phyloP scores from a whole-genome alignment of 2,329 filamentous ascomycete genomes.

The Hypoxylon sp. region DNA sequence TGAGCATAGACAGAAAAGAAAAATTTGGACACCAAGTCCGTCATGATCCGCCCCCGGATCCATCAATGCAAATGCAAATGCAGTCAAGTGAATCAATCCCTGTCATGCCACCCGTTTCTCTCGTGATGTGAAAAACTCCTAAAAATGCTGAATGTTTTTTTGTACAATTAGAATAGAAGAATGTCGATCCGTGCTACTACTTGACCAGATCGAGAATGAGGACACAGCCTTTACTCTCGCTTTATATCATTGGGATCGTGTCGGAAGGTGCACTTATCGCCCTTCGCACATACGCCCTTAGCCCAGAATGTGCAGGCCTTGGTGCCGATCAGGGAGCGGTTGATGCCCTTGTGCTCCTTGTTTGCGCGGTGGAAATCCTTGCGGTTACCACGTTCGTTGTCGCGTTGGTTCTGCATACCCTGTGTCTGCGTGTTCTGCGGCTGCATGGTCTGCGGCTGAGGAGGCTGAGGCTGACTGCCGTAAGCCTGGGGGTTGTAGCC shows the following conservation, averaged over 20 bases:
- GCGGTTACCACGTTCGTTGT: conserved; percentile 53
- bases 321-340: conserved; percentile 74
- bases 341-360: conserved; percentile 61
- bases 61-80: conserved; percentile 16
- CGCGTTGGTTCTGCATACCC: conserved; percentile 43
- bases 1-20: background rate
- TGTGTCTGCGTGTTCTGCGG: conserved; percentile 33
- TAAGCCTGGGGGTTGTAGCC: conserved; percentile 35
- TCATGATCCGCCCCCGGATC: conserved; percentile 25
- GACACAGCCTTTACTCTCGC: conserved; percentile 17
- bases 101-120: conserved; percentile 18
- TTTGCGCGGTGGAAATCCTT: conserved; percentile 61
- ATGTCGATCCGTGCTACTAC: background rate
- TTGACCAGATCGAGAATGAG: background rate
- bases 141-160: conserved; percentile 14
- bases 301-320: conserved; percentile 79
- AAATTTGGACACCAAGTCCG: conserved; percentile 3
- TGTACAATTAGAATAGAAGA: conserved; percentile 25
- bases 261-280: conserved; percentile 80
- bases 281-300: conserved; percentile 80
- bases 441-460: conserved; percentile 11
- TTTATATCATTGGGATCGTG: conserved; percentile 67
- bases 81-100: conserved; percentile 6
- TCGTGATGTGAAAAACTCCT: conserved; percentile 27
- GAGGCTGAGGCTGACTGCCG: conserved; percentile 13